Percentiles rank a stretch among this genome's conserved stretches.
Evolutionary conservation across 305 asterid species (phyloP).

Genomic region (Solanum aculeatissimum): DNA sequence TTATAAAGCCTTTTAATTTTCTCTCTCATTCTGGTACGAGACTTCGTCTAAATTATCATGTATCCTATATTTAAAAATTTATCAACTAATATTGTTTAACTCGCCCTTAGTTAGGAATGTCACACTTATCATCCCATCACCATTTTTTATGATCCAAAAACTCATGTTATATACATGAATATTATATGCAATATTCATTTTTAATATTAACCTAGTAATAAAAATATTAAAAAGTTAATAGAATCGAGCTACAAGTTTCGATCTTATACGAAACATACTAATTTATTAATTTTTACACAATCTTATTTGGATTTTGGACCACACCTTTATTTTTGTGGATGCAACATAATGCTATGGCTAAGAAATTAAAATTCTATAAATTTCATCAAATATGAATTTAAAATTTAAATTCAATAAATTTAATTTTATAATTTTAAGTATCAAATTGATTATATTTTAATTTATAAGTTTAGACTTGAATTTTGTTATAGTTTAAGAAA

Average conservation of each 20-base stretch:
- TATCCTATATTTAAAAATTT: rapidly evolving
- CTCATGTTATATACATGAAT: not conserved
- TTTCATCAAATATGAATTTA: not conserved
- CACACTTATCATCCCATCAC: rapidly evolving
- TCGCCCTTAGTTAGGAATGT: rapidly evolving
- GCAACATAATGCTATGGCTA: not conserved
- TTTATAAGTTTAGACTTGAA: no score
- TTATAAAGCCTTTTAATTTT: not conserved
- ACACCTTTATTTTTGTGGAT: not conserved
- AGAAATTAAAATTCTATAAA: not conserved
- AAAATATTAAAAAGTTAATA: not conserved
- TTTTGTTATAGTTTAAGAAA: no score
- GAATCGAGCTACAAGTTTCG: not conserved
- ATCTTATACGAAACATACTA: not conserved
- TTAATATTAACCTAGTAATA: not conserved
- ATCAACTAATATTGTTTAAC: not conserved
- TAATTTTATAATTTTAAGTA: not conserved
- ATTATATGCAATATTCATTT: not conserved
- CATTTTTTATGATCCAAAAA: not conserved
- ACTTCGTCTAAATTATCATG: not conserved
- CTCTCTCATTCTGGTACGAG: not conserved
- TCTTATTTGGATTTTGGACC: not conserved
- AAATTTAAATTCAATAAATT: not conserved
- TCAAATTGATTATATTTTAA: not conserved
- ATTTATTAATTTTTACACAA: not conserved